Base-by-base conservation (phyloP, 768 basidiomycete genomes). In the Kwoniella mangroviensis region DNA sequence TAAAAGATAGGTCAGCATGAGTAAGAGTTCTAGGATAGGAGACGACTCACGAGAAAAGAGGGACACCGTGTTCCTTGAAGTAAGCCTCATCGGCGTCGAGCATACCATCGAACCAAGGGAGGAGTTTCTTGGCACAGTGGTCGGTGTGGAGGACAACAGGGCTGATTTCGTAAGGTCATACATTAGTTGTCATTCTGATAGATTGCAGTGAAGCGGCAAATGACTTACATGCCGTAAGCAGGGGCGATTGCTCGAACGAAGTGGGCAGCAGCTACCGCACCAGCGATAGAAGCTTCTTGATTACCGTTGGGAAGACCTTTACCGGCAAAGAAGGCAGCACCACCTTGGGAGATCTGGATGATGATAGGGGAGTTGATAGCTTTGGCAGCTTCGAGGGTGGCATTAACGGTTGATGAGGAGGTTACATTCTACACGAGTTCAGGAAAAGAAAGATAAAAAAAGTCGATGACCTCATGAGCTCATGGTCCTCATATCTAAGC, bases 91-190 rank as follows among this genome's bases (percentile, higher is more conserved):
- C 91, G 63, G 95, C 96, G 60, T 89, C 91, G 82, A 98, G 92
- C 97, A 99, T 98, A 69, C 84, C 96, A 84, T 99, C 97, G 84
- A 98, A 95, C 97, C 97, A 99, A 4, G 91, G 95, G 66, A 99
- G 89, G 73, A 98, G 92, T 85, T 99, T 98, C 79, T 96, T 86
- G 15, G 97, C 97, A 82, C 97, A 99, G 87, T 99, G 97, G 85
- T 99, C 97, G 71, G 92, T 91, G 90, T 99, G 96, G 79, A 99
- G 87, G 67, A 99, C 88, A 80, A 99, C 97, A 79, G 97, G 97
- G 72, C 93, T 94, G 74, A 43, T n/a, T 26, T 24, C 17, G 51
- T 61, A 58, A 26, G 28, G 42, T 59, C 26, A 6, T 7, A 6
- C 9, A 4, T 34, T 7, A 34, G 34, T 34, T 7, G 28, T 26